Base-by-base conservation (phyloP, 2,329 filamentous ascomycete genomes). In the Fusarium fujikuroi region DNA sequence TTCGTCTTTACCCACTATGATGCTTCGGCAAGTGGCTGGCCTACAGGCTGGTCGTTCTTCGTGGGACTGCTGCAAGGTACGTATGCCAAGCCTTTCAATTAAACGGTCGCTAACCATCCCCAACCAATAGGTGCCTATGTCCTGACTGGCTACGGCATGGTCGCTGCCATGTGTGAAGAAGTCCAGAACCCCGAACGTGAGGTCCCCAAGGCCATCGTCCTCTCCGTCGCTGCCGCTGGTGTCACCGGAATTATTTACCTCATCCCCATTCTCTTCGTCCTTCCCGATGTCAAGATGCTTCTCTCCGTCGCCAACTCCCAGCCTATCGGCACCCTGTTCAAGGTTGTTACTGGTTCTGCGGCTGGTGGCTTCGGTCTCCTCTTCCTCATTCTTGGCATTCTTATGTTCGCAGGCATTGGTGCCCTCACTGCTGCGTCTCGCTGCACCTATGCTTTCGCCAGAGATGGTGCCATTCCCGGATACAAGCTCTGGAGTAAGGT, bases 271-370 rank as follows among this genome's bases (percentile, higher is more conserved):
- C 86, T 95, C 32, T 95, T 95, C 80, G 91, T 94, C 40, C 85
- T 95, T 34, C 92, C 93, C 0, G 87, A 92, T 56, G 87, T 95
- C 11, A 76, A 89, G 70, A 81, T 85, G 52, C 87, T 95, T 21
- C 88, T 93, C 34, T 80, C 82, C 5, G 91, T 92, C 19, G 87
- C 91, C 28, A 93, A 90, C 65, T 91, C 91, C 14, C 93, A 95
- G 76, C 93, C 93, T 3, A 92, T 95, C 70, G 92, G 92, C 14
- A 84, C 92, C 8, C 84, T 95, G 37, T 95, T 95, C 87, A 93
- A 93, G 82, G 90, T 85, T 0, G 92, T 91, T 15, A 95, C 93
- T 0, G 92, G 92, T 3, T 93, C 91, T 25, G 87, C 91, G 3
- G 90, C 85, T 9, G 93, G 92, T 30, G 93, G 93, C 1, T 94